Percentiles rank a stretch among this genome's conserved stretches.
Conservation (phyloP, 2,329 filamentous ascomycete genomes). For the Amauroascus niger region DNA sequence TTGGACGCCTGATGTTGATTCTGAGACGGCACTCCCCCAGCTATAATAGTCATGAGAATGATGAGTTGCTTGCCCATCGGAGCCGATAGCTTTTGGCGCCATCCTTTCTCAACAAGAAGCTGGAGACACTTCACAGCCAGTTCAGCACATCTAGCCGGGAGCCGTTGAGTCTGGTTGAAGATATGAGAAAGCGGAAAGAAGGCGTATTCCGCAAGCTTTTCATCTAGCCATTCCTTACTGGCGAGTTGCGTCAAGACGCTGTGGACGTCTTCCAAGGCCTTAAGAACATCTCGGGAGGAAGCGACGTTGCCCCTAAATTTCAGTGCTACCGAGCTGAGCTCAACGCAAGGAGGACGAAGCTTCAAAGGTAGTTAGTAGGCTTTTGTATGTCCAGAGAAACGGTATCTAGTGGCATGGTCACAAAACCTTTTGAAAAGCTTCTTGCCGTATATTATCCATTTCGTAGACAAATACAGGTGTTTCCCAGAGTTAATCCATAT, state of each 20-base stretch:
- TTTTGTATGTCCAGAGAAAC: not conserved
- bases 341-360: conserved; percentile 51
- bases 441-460: conserved; percentile 30
- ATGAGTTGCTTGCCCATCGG: conserved; percentile 74
- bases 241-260: conserved; percentile 33
- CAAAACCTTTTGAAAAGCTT: conserved; percentile 35
- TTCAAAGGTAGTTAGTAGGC: conserved; percentile 21
- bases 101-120: conserved; percentile 65
- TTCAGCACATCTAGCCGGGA: conserved; percentile 62
- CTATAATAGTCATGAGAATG: conserved; percentile 71
- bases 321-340: conserved; percentile 47
- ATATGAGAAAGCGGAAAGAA: conserved; percentile 90
- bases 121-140: conserved; percentile 64
- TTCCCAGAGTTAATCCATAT: not conserved
- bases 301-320: conserved; percentile 40
- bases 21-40: conserved; percentile 60
- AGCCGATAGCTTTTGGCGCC: conserved; percentile 60
- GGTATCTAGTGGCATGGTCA: not conserved
- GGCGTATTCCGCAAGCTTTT: conserved; percentile 81
- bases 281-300: conserved; percentile 40
- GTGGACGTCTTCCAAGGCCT: conserved; percentile 40
- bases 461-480: not conserved
- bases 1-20: conserved; percentile 22
- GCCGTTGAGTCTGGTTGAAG: conserved; percentile 62
- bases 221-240: conserved; percentile 49